Conservation (phyloP, 75 land plant genomes). For the Azolla pinnata region DNA sequence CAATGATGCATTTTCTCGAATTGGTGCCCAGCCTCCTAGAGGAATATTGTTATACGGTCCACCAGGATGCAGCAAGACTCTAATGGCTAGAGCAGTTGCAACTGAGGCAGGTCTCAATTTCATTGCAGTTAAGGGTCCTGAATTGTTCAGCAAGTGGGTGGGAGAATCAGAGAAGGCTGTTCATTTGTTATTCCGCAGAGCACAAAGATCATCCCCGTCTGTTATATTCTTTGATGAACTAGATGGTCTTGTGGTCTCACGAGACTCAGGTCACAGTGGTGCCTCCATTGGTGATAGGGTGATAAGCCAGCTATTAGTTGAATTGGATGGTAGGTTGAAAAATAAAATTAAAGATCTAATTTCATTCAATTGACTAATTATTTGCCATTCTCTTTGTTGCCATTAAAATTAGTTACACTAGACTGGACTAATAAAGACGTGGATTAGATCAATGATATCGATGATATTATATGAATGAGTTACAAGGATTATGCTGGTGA, state of each 20-base stretch:
- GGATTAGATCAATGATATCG: no score
- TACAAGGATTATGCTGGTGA: no score
- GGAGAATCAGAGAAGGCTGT: conserved; percentile 99
- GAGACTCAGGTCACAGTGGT: conserved; percentile 64
- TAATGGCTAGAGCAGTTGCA: conserved; percentile 96
- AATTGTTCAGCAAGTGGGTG: conserved; percentile 96
- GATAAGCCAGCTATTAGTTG: conserved; percentile 84
- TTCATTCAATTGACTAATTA: no score
- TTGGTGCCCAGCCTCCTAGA: conserved; percentile 68
- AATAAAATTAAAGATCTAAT: no score
- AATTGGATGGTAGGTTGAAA: conserved; percentile 73
- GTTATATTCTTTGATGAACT: conserved; percentile 96
- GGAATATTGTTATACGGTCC: conserved; percentile 91
- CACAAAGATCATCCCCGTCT: conserved; percentile 81
- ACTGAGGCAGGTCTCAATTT: conserved; percentile 87
- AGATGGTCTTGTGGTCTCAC: conserved; percentile 79
- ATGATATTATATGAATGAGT: no score
- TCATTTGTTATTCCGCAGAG: conserved; percentile 70
- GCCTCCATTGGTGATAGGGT: conserved; percentile 89
- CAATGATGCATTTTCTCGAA: conserved; percentile 59
- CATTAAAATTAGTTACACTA: no score
- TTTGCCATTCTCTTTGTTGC: no score
- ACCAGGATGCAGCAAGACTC: conserved; percentile 97
- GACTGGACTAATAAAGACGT: no score
- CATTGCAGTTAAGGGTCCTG: conserved; percentile 95